Evolutionary conservation across 1,284 basidiomycete genomes (phyloP).

Genomic region (Boletus mariae): DNA sequence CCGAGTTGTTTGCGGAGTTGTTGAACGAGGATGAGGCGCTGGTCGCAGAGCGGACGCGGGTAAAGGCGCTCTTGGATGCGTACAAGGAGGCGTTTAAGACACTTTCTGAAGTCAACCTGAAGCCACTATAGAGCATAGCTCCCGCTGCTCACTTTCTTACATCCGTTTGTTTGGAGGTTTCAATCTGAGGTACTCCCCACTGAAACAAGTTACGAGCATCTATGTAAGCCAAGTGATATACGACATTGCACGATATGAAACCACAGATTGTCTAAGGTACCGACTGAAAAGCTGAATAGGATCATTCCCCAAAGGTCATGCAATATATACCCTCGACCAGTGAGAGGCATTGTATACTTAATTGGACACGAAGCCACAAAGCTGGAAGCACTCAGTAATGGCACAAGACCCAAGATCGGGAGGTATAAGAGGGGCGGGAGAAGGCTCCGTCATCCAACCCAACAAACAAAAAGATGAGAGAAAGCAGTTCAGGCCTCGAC

Average conservation of each 20-base stretch:
- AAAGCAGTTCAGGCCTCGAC: slow-evolving; percentile 13
- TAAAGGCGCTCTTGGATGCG: slow-evolving; percentile 93
- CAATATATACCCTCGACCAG: neutral
- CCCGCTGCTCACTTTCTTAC: neutral
- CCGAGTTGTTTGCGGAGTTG: slow-evolving; percentile 86
- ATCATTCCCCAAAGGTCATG: neutral
- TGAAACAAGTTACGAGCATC: neutral
- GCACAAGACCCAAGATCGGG: neutral
- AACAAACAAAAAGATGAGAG: neutral
- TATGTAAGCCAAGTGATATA: neutral
- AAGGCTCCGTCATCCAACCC: neutral
- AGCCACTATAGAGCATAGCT: slow-evolving; percentile 45
- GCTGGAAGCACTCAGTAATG: slow-evolving; percentile 13
- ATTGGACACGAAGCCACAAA: slow-evolving; percentile 20
- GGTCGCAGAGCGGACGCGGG: slow-evolving; percentile 88
- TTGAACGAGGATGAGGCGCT: slow-evolving; percentile 95
- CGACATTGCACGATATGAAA: neutral
- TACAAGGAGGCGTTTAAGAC: slow-evolving; percentile 97
- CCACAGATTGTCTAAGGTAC: neutral
- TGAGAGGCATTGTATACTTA: slow-evolving; percentile 10
- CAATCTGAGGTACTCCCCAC: neutral
- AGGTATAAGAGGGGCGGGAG: neutral
- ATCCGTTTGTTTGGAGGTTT: neutral
- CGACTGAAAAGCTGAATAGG: no score
- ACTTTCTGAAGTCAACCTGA: slow-evolving; percentile 73